Evolutionary conservation across 1,284 basidiomycete species (phyloP).

Genomic region (Fistulinella staudtii): DNA sequence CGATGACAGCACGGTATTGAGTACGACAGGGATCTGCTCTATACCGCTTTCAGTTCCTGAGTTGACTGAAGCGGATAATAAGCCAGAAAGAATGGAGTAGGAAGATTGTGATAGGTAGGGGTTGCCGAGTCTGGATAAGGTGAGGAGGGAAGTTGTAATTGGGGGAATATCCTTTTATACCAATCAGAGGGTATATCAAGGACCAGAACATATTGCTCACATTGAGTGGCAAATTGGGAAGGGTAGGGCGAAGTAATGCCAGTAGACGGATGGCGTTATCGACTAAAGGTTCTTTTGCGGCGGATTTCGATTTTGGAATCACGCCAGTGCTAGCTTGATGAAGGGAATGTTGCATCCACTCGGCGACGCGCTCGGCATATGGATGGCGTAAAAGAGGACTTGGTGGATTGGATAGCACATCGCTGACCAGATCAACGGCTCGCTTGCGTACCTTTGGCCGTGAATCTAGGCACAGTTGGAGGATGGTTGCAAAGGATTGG

Average conservation of each 20-base stretch:
- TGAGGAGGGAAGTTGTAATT: conserved; percentile 68
- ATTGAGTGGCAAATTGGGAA: conserved; percentile 61
- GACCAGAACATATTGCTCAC: conserved; percentile 40
- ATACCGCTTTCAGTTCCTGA: conserved; percentile 42
- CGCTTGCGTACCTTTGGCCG: conserved; percentile 93
- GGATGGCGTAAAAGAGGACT: conserved; percentile 78
- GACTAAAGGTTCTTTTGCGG: conserved; percentile 55
- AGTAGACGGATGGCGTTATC: conserved; percentile 82
- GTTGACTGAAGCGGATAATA: conserved; percentile 53
- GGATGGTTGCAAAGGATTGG: conserved; percentile 72
- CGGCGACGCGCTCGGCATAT: conserved; percentile 75
- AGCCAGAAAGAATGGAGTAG: conserved; percentile 75
- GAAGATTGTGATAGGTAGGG: conserved; percentile 81
- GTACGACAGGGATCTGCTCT: conserved; percentile 62
- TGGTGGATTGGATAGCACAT: conserved; percentile 72
- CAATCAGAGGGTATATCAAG: conserved; percentile 8
- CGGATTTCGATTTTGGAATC: conserved; percentile 53
- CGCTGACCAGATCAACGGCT: conserved; percentile 82
- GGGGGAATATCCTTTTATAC: conserved; percentile 59
- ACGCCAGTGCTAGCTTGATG: conserved; percentile 62
- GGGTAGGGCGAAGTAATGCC: conserved; percentile 63
- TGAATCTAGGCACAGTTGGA: conserved; percentile 82
- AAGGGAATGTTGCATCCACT: conserved; percentile 74
- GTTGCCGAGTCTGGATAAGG: conserved; percentile 78
- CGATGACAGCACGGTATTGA: conserved; percentile 71